phyloP scores from a whole-genome alignment of 2,329 filamentous ascomycete genomes.

The Curvularia hawaiiensis region DNA sequence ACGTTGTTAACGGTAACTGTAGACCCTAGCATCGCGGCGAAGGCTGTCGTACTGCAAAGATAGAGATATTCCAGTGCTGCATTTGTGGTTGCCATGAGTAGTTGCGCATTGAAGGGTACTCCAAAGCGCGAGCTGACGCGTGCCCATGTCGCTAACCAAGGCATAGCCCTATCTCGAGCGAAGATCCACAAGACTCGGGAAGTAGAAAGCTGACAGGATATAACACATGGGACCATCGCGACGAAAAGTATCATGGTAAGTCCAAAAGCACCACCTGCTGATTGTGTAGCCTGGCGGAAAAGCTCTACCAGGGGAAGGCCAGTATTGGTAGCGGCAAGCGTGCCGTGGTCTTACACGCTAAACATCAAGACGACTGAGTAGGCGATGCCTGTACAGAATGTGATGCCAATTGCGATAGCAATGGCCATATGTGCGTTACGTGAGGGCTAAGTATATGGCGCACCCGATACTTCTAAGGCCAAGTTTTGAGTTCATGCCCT shows the following conservation, averaged over 20 bases:
- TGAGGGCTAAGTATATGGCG: conserved; percentile 38
- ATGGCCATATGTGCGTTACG: conserved; percentile 47
- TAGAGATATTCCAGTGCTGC: conserved; percentile 16
- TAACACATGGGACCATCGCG: conserved; percentile 51
- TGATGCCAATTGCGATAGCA: conserved; percentile 55
- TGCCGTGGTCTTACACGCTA: conserved; percentile 15
- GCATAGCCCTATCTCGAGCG: conserved; percentile 46
- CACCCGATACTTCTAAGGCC: too few relatives aligned
- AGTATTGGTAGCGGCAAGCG: conserved; percentile 48
- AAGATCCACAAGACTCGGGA: conserved; percentile 52
- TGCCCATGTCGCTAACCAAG: conserved; percentile 9
- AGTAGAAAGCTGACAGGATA: conserved; percentile 45
- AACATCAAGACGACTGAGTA: conserved; percentile 60
- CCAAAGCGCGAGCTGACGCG: conserved; percentile 1
- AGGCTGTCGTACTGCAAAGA: conserved; percentile 15
- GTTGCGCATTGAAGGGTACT: conserved; percentile 17
- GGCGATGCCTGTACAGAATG: conserved; percentile 56
- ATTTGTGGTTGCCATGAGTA: conserved; percentile 12
- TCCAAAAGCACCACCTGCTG: conserved; percentile 51
- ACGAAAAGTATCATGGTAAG: conserved; percentile 52
- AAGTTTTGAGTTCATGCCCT: too few relatives aligned
- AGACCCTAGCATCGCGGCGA: conserved; percentile 16
- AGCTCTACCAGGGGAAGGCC: conserved; percentile 54
- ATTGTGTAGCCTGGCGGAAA: conserved; percentile 52
- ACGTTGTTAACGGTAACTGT: conserved; percentile 18